Evolutionary conservation across 164 flowering plant genomes (phyloP).

Genomic region (Kalanchoe fedtschenkoi): DNA sequence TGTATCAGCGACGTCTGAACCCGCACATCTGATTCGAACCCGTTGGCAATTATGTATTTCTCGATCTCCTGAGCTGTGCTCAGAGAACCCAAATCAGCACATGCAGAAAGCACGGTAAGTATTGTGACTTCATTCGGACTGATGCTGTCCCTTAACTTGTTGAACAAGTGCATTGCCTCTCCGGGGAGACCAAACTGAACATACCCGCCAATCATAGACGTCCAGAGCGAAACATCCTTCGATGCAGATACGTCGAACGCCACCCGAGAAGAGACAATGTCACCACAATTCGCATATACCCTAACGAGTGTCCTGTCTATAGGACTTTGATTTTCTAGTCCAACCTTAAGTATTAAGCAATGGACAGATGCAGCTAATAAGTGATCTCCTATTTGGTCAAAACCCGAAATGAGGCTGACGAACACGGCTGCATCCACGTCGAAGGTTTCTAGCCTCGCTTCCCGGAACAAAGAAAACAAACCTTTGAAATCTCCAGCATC

Average conservation of each 20-base stretch:
- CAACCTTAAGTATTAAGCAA: conserved; percentile 21
- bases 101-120: conserved; percentile 24
- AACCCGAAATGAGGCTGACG: conserved; percentile 14
- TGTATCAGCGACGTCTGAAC: conserved; percentile 30
- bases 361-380: conserved; percentile 21
- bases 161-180: conserved; percentile 26
- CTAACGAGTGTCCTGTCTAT: conserved; percentile 17
- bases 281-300: conserved; percentile 27
- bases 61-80: conserved; percentile 22
- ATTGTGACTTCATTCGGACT: conserved; percentile 27
- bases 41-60: conserved; percentile 16
- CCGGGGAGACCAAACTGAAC: conserved; percentile 18
- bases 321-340: conserved; percentile 15
- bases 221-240: conserved; percentile 25
- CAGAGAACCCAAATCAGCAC: conserved; percentile 35
- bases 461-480: conserved; percentile 17
- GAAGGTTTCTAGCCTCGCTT: conserved; percentile 14
- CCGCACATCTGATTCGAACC: conserved; percentile 16
- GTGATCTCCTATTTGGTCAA: conserved; percentile 12
- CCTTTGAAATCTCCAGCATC: conserved; percentile 13
- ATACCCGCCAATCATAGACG: conserved; percentile 33
- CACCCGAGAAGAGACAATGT: conserved; percentile 18
- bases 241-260: conserved; percentile 15
- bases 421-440: conserved; percentile 16
- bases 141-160: conserved; percentile 10